Evolutionary conservation across 768 basidiomycete genomes (phyloP).

Genomic region (Boletus rubroflammeus): DNA sequence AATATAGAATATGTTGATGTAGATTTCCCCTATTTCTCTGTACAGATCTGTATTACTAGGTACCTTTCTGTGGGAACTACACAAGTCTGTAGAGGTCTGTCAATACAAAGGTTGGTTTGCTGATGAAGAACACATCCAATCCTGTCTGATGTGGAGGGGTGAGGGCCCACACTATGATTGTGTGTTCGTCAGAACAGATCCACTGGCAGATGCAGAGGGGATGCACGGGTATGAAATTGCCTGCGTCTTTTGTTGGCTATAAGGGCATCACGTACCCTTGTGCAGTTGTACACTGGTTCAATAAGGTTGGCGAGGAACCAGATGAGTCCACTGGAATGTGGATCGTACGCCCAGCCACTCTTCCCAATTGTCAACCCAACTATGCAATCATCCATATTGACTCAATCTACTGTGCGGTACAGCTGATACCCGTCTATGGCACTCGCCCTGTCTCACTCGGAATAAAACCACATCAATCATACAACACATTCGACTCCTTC

Average conservation of each 20-base stretch:
- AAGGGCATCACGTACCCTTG: constrained; percentile 12
- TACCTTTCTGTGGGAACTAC: too few species aligned
- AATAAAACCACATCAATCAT: constrained; percentile 6
- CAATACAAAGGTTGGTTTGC: too few species aligned
- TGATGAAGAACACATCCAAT: constrained; percentile 23
- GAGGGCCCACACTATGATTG: constrained; percentile 16
- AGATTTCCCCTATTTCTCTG: too few species aligned
- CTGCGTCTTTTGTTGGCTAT: constrained; percentile 6
- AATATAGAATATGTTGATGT: too few species aligned
- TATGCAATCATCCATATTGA: constrained; percentile 27
- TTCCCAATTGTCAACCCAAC: not conserved
- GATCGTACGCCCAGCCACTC: constrained; percentile 16
- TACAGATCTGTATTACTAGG: too few species aligned
- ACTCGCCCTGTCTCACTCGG: not conserved
- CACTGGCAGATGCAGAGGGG: not conserved
- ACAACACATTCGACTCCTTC: constrained; percentile 4
- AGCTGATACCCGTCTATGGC: constrained; percentile 28
- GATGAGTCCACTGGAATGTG: constrained; percentile 30
- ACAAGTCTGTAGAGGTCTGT: too few species aligned
- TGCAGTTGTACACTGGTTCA: constrained; percentile 25
- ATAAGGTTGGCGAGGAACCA: constrained; percentile 14
- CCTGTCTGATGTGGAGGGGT: constrained; percentile 19
- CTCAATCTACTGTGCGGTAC: constrained; percentile 28
- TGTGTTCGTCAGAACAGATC: constrained; percentile 18
- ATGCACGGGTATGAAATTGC: constrained; percentile 22